A percentile compares a stretch with the other conserved stretches of the same genome.
phyloP scores from a whole-genome alignment of 805 yeast genomes.

The Candida palmyrensis region DNA sequence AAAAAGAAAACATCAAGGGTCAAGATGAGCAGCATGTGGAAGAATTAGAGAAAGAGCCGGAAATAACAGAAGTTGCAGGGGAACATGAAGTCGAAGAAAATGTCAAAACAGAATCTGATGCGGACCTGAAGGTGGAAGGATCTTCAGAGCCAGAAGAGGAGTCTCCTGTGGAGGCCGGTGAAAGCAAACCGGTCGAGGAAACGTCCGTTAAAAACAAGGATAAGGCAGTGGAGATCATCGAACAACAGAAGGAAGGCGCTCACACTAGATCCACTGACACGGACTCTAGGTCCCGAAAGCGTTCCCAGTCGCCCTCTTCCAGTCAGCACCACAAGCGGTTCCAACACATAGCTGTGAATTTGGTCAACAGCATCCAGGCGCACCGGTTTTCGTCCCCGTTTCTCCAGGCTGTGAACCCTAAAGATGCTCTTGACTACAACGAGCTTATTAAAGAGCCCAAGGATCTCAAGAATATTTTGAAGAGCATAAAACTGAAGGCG shows the following conservation, averaged over 20 bases:
- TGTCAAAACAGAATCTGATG: neutral
- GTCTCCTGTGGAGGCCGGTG: constrained; percentile 1
- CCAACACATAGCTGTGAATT: constrained; percentile 55
- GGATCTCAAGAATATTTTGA: constrained; percentile 60
- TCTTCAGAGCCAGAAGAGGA: neutral
- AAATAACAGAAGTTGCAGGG: neutral
- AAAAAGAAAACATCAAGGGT: constrained; percentile 1
- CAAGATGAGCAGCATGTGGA: constrained; percentile 5
- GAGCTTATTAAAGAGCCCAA: constrained; percentile 57
- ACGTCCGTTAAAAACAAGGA: constrained; percentile 6
- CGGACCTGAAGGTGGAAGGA: neutral
- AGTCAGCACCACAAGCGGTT: constrained; percentile 44
- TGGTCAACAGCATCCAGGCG: constrained; percentile 60
- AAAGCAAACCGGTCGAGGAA: constrained; percentile 2
- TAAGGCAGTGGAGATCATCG: constrained; percentile 2
- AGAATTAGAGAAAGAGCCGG: constrained; percentile 4
- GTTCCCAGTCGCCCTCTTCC: constrained; percentile 12
- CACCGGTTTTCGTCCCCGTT: constrained; percentile 74
- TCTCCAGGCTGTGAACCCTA: constrained; percentile 59
- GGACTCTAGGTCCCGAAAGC: constrained; percentile 6
- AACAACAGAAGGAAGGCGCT: constrained; percentile 5
- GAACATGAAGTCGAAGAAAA: constrained; percentile 5
- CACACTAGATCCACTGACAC: constrained; percentile 6
- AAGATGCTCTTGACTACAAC: constrained; percentile 68
- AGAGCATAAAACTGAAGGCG: constrained; percentile 43